Evolutionary conservation across 2,329 filamentous ascomycete genomes (phyloP).

Genomic region (Penicillium sp.): DNA sequence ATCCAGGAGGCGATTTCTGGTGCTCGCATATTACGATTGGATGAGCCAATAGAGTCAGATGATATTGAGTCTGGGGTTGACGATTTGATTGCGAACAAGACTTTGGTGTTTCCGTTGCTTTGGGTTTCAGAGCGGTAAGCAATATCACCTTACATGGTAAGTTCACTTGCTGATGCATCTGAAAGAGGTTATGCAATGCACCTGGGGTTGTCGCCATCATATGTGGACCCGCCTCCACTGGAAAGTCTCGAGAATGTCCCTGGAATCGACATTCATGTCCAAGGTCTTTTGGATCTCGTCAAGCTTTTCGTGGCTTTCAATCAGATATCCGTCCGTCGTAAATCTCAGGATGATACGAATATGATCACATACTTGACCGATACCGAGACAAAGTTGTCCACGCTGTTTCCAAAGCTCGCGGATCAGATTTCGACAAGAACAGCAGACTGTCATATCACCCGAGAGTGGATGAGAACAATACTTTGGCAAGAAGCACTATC

Average conservation of each 20-base stretch:
- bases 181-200: conserved; percentile 34
- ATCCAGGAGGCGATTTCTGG: conserved; percentile 30
- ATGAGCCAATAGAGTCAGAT: conserved; percentile 4
- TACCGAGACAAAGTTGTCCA: conserved; percentile 23
- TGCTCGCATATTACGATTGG: conserved; percentile 23
- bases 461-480: conserved; percentile 35
- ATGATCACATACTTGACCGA: conserved; percentile 12
- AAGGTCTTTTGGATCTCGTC: conserved; percentile 26
- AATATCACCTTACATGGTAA: background rate
- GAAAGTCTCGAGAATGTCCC: background rate
- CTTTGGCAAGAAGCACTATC: conserved; percentile 33
- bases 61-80: background rate
- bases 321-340: conserved; percentile 12
- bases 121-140: conserved; percentile 33
- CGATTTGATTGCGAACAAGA: conserved; percentile 24
- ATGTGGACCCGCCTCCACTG: conserved; percentile 12
- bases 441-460: conserved; percentile 31
- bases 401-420: conserved; percentile 10
- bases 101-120: conserved; percentile 27
- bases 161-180: background rate
- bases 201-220: conserved; percentile 29
- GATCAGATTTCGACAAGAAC: conserved; percentile 20
- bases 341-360: background rate
- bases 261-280: conserved; percentile 18
- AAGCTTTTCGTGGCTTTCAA: conserved; percentile 28